A percentile compares a stretch with the other conserved stretches of the same genome.
Evolutionary conservation across 805 yeast species (phyloP).

Genomic region (Saccharomycopsis sp.): DNA sequence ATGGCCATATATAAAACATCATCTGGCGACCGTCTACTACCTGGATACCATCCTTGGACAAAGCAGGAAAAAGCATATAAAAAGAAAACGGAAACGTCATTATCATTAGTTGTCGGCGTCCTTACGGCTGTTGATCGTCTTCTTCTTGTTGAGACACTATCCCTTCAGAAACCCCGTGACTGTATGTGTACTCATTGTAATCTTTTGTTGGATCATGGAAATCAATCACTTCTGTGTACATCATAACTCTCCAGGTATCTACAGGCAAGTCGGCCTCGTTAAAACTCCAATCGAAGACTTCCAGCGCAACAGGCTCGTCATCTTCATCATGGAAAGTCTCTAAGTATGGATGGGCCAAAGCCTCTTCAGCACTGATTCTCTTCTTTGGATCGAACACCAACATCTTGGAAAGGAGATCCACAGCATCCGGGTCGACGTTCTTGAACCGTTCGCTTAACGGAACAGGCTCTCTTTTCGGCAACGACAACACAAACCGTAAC

Average conservation of each 20-base stretch:
- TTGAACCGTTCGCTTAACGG: conserved; percentile 79
- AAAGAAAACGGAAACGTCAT: not conserved
- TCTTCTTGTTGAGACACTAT: conserved; percentile 16
- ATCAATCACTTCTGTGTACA: conserved; percentile 94
- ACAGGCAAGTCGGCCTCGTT: conserved; percentile 97
- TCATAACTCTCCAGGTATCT: conserved; percentile 98
- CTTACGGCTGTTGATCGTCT: not conserved
- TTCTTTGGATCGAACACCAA: conserved; percentile 91
- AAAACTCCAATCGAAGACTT: conserved; percentile 95
- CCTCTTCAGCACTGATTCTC: conserved; percentile 88
- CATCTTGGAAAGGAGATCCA: conserved; percentile 84
- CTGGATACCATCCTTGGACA: too few relatives aligned
- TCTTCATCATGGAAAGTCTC: conserved; percentile 96
- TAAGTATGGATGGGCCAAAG: conserved; percentile 83
- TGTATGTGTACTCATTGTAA: conserved; percentile 8
- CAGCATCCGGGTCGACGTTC: conserved; percentile 74
- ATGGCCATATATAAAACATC: too few relatives aligned
- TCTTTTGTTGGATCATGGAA: conserved; percentile 48
- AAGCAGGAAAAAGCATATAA: too few relatives aligned
- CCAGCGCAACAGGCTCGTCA: conserved; percentile 93
- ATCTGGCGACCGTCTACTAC: too few relatives aligned
- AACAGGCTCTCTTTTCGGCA: conserved; percentile 89
- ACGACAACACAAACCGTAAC: conserved; percentile 83
- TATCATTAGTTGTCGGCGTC: not conserved
- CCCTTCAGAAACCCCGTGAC: conserved; percentile 14